Percentiles rank a stretch among this genome's conserved stretches.
phyloP scores from a whole-genome alignment of 169 alveolate genomes.

The Babesia bigemina region DNA sequence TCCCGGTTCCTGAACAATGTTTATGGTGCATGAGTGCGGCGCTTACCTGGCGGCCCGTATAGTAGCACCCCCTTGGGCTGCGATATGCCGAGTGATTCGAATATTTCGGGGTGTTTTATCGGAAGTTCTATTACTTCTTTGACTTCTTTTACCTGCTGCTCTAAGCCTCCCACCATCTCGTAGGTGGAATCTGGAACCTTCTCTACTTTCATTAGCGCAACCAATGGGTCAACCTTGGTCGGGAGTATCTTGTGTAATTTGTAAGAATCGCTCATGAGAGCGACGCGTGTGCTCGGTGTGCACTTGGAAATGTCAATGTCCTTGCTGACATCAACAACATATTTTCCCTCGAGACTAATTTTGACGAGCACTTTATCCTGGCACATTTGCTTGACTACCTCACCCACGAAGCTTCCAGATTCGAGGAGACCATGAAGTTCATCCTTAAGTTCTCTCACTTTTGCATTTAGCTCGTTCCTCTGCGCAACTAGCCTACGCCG shows the following conservation, averaged over 20 bases:
- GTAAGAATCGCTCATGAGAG: constrained; percentile 88
- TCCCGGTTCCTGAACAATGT: constrained; percentile 82
- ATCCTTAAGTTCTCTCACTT: constrained; percentile 93
- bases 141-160: constrained; percentile 96
- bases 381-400: constrained; percentile 97
- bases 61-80: constrained; percentile 99
- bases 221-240: constrained; percentile 98
- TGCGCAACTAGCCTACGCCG: constrained; percentile 95
- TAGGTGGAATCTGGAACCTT: constrained; percentile 99
- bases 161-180: constrained; percentile 99
- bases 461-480: constrained; percentile 95
- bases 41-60: constrained; percentile 99
- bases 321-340: constrained; percentile 91
- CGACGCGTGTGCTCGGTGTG: constrained; percentile 93
- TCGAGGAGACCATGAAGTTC: constrained; percentile 91
- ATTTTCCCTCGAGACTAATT: constrained; percentile 97
- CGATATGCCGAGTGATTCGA: constrained; percentile 97
- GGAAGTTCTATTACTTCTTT: constrained; percentile 99
- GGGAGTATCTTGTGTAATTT: constrained; percentile 94
- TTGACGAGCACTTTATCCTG: constrained; percentile 95
- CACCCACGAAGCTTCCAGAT: constrained; percentile 98
- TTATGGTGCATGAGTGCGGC: constrained; percentile 79
- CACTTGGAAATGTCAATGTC: constrained; percentile 90
- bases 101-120: constrained; percentile 98
- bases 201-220: constrained; percentile 98